Evolutionary conservation across 2,329 filamentous ascomycete species (phyloP).

Genomic region (Claviceps cyperi): DNA sequence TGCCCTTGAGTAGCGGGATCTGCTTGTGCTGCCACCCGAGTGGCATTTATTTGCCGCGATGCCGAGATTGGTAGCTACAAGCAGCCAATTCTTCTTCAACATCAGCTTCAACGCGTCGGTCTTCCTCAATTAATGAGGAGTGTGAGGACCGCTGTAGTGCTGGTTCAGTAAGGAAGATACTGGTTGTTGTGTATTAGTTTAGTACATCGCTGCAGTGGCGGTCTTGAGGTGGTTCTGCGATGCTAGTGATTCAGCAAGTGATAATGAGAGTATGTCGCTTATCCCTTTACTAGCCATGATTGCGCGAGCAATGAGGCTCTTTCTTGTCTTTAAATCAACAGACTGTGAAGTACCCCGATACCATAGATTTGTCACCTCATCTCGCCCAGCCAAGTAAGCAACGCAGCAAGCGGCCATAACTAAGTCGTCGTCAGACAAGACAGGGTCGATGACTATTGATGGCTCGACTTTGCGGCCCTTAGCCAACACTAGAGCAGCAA

Average conservation of each 20-base stretch:
- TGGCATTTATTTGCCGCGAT: too few species aligned
- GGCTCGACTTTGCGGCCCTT: conserved; percentile 19
- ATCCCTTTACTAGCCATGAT: conserved; percentile 27
- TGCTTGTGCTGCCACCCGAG: too few species aligned
- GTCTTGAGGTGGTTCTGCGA: background rate
- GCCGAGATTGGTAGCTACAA: too few species aligned
- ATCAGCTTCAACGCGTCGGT: too few species aligned
- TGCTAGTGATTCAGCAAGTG: conserved; percentile 22
- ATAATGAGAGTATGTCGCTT: conserved; percentile 16
- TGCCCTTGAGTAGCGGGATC: too few species aligned
- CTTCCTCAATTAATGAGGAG: too few species aligned
- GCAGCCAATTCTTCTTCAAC: too few species aligned
- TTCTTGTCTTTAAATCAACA: conserved; percentile 19
- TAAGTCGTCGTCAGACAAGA: conserved; percentile 62
- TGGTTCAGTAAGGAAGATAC: too few species aligned
- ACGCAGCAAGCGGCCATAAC: conserved; percentile 78
- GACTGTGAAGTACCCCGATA: conserved; percentile 55
- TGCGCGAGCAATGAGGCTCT: conserved; percentile 23
- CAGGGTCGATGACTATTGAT: conserved; percentile 61
- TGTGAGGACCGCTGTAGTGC: too few species aligned
- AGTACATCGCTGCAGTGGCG: too few species aligned
- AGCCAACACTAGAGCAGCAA: conserved; percentile 58
- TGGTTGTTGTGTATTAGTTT: too few species aligned
- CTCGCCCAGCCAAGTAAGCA: conserved; percentile 70
- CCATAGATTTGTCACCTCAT: conserved; percentile 93